Base-by-base conservation (phyloP, 1,284 basidiomycete genomes). In the Takashimella tepidaria region DNA sequence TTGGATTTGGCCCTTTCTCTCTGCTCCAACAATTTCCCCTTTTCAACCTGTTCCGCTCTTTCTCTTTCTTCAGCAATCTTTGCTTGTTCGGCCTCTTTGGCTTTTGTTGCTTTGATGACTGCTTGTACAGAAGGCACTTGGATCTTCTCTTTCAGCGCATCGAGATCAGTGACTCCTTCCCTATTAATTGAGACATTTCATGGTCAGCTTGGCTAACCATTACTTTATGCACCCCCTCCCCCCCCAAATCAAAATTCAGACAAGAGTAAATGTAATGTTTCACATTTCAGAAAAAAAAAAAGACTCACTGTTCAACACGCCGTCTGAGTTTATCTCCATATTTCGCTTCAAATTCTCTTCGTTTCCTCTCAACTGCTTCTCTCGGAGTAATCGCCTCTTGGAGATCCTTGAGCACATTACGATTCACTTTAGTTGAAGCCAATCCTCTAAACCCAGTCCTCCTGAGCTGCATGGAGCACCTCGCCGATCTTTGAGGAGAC, bases 241-340 rank as follows among this genome's bases (percentile, higher is more conserved):
- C n/a, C n/a, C n/a, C n/a, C n/a, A n/a, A n/a, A n/a, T n/a, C n/a
- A n/a, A n/a, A n/a, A n/a, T n/a, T n/a, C n/a, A n/a, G n/a, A n/a
- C n/a, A n/a, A n/a, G n/a, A n/a, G n/a, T n/a, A n/a, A n/a, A n/a
- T n/a, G n/a, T n/a, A n/a, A n/a, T n/a, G n/a, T n/a, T n/a, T n/a
- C n/a, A n/a, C n/a, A n/a, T n/a, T n/a, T n/a, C n/a, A n/a, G n/a
- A n/a, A n/a, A n/a, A n/a, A n/a, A n/a, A n/a, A n/a, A n/a, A n/a
- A n/a, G n/a, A 73, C 75, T 65, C 62, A 76, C 75, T 64, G 55
- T 50, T 72, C 62, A 27, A 69, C 64, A 57, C 65, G 66, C 57
- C 64, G 56, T 58, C 70, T 73, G 37, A 77, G 59, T 59, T 74
- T 74, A 25, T 72, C 68, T 1, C 66, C 70, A 57, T 77, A 77